Evolutionary conservation across 331 rosid genomes (phyloP), one percentile per base, ranked within the genome.

Genomic region (Malus hybrid): DNA sequence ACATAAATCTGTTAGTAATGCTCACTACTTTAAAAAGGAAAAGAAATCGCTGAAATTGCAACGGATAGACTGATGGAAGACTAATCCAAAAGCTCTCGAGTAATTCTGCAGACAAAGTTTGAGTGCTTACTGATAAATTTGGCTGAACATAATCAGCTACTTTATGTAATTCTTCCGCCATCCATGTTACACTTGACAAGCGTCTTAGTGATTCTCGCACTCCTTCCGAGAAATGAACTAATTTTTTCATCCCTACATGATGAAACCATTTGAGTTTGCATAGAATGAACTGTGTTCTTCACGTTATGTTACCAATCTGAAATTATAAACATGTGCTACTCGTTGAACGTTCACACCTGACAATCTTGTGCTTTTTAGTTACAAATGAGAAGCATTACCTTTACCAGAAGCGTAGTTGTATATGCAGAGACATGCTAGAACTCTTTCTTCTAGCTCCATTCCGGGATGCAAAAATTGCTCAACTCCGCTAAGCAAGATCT

Each of bases 401-500:
- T 84, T 91, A 5, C 97, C 97, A 46, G 97, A 83, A 55, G 97
- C 87, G 79, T 89, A 87, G 79, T 87, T 87, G 73, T 78, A 91
- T 81, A 89, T 83, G 84, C 94, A 89, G 50, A 89, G 84, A 73
- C 97, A 91, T 57, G 94, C 92, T 66, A 91, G 80, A 84, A 91
- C 93, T 66, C 94, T 81, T 73, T 89, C 93, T 73, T 91, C 97
- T 72, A 89, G 86, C 76, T 87, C 97, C 71, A 81, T 64, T 73
- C 97, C 97, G 28, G 97, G 94, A 80, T 86, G 94, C 70, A 89
- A 79, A 86, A 87, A 87, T 80, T 84, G 84, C 86, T 89, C 91
- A 73, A 87, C 68, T 63, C 90, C 91, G 70, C 91, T 63, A 16
- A 89, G 79, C 80, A 91, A 72, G 73, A 86, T 87, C 87, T 89